Base-by-base conservation (phyloP, 129 eudicot genomes). In the Calendula officinalis region DNA sequence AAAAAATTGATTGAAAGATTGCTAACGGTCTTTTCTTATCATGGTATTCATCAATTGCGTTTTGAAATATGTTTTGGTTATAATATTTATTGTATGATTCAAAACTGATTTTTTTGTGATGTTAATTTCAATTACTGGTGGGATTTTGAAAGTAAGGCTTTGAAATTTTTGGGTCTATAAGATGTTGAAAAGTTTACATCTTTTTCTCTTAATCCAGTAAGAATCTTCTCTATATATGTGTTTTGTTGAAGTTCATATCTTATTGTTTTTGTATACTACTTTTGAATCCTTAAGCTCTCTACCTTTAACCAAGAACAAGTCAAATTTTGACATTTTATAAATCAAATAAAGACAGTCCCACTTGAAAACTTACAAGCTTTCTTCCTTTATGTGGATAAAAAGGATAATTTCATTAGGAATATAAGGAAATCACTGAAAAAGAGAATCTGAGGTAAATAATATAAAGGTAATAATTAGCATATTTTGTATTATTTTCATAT, bases 91-190 rank as follows among this genome's bases (percentile, higher is more conserved):
- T 8, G 10, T 62, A 9, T 36, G 35, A 8, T 14, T 0, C n/a
- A n/a, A n/a, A n/a, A n/a, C 44, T 50, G 12, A 43, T 3, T 48
- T 4, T 73, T 12, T 22, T 58, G 1, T 44, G 55, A n/a, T 70
- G 8, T n/a, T 55, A 4, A 10, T 44, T 67, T 36, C 83, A 87
- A 91, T 87, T 68, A 87, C 95, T 75, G 87, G 75, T 60, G 88
- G 50, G 91, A 84, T 78, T 87, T 91, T 71, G 91, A 84, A 64
- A 68, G 70, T 8, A 87, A 87, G 64, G 91, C 95, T 42, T 51
- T 87, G 59, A 84, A 84, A 54, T 87, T 81, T 68, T 60, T 87
- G 46, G 95, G 95, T 5, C 62, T 87, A 46, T 68, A 69, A 33
- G 78, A 82, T 69, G 83, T 81, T 56, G 85, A 81, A 66, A 65